Percentiles rank a stretch among this genome's conserved stretches.
These are phyloP conservation scores for Fremontodendron californicum DNA, from an alignment of 345 rosid species.

Conservation along the genomic window DNA sequence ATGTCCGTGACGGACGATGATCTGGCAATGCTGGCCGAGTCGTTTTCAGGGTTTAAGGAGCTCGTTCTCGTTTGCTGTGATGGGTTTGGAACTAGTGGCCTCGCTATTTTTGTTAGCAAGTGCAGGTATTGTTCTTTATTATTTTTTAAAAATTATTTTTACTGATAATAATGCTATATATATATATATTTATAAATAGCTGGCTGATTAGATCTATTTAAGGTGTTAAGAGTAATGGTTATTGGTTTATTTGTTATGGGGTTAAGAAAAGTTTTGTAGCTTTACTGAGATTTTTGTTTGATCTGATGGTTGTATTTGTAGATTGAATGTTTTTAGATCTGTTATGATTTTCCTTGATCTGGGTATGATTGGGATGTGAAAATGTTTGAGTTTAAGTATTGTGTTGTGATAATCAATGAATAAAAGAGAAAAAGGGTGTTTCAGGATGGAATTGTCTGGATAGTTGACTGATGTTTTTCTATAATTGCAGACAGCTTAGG, in stretches of 20 bases:
- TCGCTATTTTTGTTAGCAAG: conserved; percentile 57
- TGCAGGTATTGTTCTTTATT: conserved; percentile 53
- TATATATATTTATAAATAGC: neutral
- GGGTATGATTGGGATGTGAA: neutral
- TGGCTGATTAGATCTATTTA: conserved; percentile 23
- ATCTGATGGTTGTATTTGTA: conserved; percentile 14
- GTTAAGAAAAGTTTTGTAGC: neutral
- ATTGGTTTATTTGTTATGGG: neutral
- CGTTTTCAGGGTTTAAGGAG: conserved; percentile 64
- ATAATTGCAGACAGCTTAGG: conserved; percentile 48
- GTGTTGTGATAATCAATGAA: neutral
- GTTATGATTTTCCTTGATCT: neutral
- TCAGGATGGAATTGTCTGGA: neutral
- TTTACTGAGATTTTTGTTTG: conserved; percentile 18
- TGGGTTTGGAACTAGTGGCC: conserved; percentile 82
- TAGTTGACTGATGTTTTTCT: conserved; percentile 11
- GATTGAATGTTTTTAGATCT: conserved; percentile 30
- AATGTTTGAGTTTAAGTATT: conserved; percentile 8
- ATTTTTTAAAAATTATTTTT: neutral
- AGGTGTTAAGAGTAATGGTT: neutral
- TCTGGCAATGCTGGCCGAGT: conserved; percentile 50
- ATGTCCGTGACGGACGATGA: conserved; percentile 77
- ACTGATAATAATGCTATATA: neutral
- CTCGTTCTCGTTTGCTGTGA: conserved; percentile 78
- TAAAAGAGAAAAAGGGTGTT: neutral